These are phyloP conservation scores for Talaromyces islandicus DNA, from an alignment of 2,329 filamentous ascomycete genomes.

Conservation along the genomic window DNA sequence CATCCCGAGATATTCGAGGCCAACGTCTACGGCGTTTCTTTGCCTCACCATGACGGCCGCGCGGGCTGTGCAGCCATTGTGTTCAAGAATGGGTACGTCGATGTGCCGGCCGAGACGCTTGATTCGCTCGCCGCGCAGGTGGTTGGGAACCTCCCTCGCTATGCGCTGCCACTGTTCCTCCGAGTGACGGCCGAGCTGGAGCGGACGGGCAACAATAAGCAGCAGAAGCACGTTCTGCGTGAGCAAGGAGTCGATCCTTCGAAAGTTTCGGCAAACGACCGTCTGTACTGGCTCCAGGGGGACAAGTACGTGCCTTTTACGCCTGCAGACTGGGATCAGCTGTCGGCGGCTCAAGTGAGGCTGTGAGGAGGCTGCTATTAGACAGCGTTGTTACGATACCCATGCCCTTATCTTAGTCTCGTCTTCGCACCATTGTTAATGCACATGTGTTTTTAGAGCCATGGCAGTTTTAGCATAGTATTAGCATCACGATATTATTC, in stretches of 20 bases:
- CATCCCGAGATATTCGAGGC: conserved; percentile 66
- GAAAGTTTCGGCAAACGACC: conserved; percentile 32
- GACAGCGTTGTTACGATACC: neutral
- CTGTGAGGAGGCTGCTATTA: conserved; percentile 44
- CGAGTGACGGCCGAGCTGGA: conserved; percentile 59
- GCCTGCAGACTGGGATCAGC: conserved; percentile 59
- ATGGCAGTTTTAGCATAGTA: too few species aligned
- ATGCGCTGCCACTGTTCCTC: conserved; percentile 73
- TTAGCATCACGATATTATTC: too few species aligned
- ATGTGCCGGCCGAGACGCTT: conserved; percentile 41
- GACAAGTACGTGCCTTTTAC: conserved; percentile 64
- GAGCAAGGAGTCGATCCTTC: conserved; percentile 65
- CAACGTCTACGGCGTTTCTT: conserved; percentile 76
- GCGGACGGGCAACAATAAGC: conserved; percentile 80
- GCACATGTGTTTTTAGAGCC: neutral
- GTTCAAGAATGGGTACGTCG: conserved; percentile 37
- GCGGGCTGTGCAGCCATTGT: conserved; percentile 75
- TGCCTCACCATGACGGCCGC: conserved; percentile 76
- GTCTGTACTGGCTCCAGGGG: conserved; percentile 61
- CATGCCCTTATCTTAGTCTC: neutral
- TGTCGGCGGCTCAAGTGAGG: conserved; percentile 65
- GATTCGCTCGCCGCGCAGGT: conserved; percentile 58
- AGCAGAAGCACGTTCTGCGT: conserved; percentile 72
- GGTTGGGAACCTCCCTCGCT: conserved; percentile 57
- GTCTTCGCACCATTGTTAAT: neutral